Evolutionary conservation across 1,139 yeast species (phyloP).

Genomic region (Kodamaea arcana): DNA sequence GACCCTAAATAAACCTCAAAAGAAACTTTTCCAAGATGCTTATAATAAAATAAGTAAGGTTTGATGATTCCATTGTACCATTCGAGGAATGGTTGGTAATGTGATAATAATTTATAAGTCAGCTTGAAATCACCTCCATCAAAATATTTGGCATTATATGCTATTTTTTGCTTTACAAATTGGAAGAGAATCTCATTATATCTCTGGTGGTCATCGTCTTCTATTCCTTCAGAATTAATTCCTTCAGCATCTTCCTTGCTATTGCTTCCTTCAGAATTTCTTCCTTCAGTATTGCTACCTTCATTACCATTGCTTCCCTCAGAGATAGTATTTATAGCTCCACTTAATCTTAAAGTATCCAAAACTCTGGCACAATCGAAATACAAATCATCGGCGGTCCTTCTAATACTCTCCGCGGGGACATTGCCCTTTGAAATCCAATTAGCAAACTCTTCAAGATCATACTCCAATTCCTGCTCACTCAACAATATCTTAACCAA

Average conservation of each 20-base stretch:
- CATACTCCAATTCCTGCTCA: slow-evolving; percentile 9
- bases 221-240: slow-evolving; percentile 1
- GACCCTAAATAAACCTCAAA: slow-evolving; percentile 3
- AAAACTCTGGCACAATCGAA: no score
- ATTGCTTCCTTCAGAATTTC: no score
- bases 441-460: slow-evolving; percentile 23
- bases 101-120: slow-evolving; percentile 15
- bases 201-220: slow-evolving; percentile 3
- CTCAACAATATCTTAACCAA: slow-evolving; percentile 3
- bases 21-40: slow-evolving; percentile 1
- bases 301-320: no score
- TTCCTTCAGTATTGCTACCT: no score
- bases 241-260: neutral
- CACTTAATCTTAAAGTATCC: slow-evolving; percentile 1
- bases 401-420: slow-evolving; percentile 1
- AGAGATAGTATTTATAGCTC: no score
- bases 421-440: slow-evolving; percentile 8
- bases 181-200: slow-evolving; percentile 13
- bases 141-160: slow-evolving; percentile 19
- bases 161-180: slow-evolving; percentile 23
- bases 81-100: slow-evolving; percentile 16
- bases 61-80: slow-evolving; percentile 29
- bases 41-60: slow-evolving; percentile 29
- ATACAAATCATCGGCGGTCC: slow-evolving; percentile 17
- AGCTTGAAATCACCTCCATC: slow-evolving; percentile 14